Conservation (phyloP, 495 filamentous ascomycete species). For the Neurospora tetrasperma region DNA sequence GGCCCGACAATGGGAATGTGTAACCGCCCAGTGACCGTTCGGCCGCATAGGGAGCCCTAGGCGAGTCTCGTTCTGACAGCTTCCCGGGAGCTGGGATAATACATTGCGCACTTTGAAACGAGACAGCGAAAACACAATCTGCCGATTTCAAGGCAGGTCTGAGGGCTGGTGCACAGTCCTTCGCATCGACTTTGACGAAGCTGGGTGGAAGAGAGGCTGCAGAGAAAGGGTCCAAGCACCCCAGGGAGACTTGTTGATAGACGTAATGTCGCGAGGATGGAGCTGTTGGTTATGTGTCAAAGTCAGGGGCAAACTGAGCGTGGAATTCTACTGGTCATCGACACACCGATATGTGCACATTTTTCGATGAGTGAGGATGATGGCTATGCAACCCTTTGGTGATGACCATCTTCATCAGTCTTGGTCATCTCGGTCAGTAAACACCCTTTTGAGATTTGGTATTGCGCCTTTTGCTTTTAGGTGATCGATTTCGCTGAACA, state of each 20-base stretch:
- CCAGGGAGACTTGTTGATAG: background rate
- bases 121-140: background rate
- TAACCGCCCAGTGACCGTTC: constrained; percentile 1
- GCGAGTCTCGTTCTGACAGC: background rate
- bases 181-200: background rate
- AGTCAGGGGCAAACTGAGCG: background rate
- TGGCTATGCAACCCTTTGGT: background rate
- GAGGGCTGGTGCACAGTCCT: background rate
- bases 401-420: background rate
- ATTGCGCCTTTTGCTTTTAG: background rate
- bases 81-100: background rate
- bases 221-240: background rate
- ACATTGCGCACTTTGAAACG: background rate
- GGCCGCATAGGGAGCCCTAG: background rate
- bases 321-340: background rate
- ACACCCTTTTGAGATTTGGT: background rate
- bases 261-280: background rate
- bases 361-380: background rate
- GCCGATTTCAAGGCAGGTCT: background rate
- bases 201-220: background rate
- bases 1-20: background rate
- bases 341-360: background rate
- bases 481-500: background rate
- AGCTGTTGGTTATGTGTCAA: background rate
- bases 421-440: background rate